Evolutionary conservation across 208 protist genomes (phyloP).

Genomic region (Naegleria fowleri): DNA sequence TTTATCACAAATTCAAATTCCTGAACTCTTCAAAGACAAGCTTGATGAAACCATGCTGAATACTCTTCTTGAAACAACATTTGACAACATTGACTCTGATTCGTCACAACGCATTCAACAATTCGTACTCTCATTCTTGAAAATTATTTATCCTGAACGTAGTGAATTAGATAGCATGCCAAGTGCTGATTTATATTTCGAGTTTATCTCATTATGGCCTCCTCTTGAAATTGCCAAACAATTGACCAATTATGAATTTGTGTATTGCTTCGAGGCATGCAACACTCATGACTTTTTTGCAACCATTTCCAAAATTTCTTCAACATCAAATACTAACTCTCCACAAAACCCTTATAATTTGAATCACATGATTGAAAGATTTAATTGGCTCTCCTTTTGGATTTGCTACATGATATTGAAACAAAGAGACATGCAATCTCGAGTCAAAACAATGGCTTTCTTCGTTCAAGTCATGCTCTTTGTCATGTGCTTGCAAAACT

Average conservation of each 20-base stretch:
- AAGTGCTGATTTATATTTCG: not conserved
- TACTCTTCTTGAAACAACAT: not conserved
- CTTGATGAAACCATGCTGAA: not conserved
- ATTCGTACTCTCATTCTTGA: not conserved
- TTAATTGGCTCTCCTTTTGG: not conserved
- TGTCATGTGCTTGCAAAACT: not conserved
- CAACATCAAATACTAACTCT: not conserved
- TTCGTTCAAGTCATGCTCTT: not conserved
- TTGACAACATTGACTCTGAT: not conserved
- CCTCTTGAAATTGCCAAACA: not conserved
- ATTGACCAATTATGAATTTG: not conserved
- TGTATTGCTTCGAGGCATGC: not conserved
- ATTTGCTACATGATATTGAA: not conserved
- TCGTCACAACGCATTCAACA: no score
- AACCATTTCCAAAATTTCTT: not conserved
- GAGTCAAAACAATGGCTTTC: not conserved
- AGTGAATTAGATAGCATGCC: not conserved
- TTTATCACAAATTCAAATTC: not conserved
- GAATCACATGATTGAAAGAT: not conserved
- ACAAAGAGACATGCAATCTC: not conserved
- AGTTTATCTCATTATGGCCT: not conserved
- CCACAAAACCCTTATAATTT: not conserved
- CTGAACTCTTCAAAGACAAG: not conserved
- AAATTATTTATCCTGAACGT: not conserved
- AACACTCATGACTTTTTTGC: not conserved